Conservation (phyloP, 2,329 filamentous ascomycete genomes). For the Alternaria conjuncta region DNA sequence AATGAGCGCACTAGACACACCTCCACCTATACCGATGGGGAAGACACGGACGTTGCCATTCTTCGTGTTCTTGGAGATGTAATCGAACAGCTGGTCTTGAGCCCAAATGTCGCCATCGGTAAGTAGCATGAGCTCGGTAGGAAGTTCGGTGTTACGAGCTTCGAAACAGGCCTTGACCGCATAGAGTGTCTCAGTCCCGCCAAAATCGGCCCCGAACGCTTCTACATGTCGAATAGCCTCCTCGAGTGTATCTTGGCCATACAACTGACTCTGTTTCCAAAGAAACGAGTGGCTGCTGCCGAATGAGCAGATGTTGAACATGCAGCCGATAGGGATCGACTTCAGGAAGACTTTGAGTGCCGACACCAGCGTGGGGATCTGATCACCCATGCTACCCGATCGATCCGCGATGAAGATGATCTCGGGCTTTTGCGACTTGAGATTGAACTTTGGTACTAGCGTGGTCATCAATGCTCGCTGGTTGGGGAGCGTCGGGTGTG, state of each 20-base stretch:
- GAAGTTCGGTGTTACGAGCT: not conserved
- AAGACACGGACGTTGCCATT: conserved; percentile 6
- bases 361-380: conserved; percentile 2
- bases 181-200: conserved; percentile 1
- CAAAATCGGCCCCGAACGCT: not conserved
- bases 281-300: not conserved
- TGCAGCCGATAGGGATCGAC: conserved; percentile 8
- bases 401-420: conserved; percentile 10
- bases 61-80: not conserved
- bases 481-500: not conserved
- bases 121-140: conserved; percentile 8
- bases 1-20: conserved; percentile 5
- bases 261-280: not conserved
- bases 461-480: conserved; percentile 10
- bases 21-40: conserved; percentile 4
- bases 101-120: conserved; percentile 10
- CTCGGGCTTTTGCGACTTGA: conserved; percentile 10
- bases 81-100: not conserved
- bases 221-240: conserved; percentile 1
- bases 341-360: conserved; percentile 9
- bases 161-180: conserved; percentile 3
- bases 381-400: conserved; percentile 4
- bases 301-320: conserved; percentile 13
- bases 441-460: conserved; percentile 7
- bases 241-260: not conserved